Evolutionary conservation across 805 yeast species (phyloP), one percentile per base, ranked within the genome.

Genomic region (Helenozyma rhizophorensis): DNA sequence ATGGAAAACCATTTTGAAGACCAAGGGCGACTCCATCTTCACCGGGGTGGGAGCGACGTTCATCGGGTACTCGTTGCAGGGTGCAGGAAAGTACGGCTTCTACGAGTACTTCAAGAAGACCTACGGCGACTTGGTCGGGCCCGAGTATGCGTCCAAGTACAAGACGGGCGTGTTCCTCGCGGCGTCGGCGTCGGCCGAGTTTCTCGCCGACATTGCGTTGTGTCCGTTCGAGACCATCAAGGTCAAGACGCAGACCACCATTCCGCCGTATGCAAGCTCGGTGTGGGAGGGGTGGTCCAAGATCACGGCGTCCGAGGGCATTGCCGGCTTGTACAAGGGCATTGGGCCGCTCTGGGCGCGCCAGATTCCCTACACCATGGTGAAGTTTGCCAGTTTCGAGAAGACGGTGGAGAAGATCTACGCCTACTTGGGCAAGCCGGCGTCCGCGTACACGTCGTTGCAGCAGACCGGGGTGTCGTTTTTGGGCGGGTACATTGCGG

Each of bases 321-420:
- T 82, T 33, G 77, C 67, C 14, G 85, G 87, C 2, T 69, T 90
- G 32, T 90, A 89, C 68, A 83, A 84, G 54, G 97, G 97, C 33
- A 64, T 90, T 33, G 81, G 78, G 8, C 97, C 98, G 10, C 70
- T 90, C 45, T 93, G 97, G 97, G 76, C 80, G 38, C 82, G 97
- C 68, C 98, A 90, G 65, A 83, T 90, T 50, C 98, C 97, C n/a
- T 90, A 90, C 69, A 90, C 97, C 17, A 89, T 90, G 96, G 94
- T 84, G 42, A 90, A 93, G 65, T 93, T 90, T 61, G 90, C 97
- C 7, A 75, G 95, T 16, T 90, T 93, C 65, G 98, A 90, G 68
- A 83, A 78, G 56, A 83, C 89, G 32, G 97, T 90, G 21, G 87
- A 81, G 52, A 59, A 65, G 30, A 89, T 90, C 53, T 90, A 93